A percentile compares a stretch with the other conserved stretches of the same genome.
Conservation (phyloP, 2,329 filamentous ascomycete species). For the Monilinia laxa region DNA sequence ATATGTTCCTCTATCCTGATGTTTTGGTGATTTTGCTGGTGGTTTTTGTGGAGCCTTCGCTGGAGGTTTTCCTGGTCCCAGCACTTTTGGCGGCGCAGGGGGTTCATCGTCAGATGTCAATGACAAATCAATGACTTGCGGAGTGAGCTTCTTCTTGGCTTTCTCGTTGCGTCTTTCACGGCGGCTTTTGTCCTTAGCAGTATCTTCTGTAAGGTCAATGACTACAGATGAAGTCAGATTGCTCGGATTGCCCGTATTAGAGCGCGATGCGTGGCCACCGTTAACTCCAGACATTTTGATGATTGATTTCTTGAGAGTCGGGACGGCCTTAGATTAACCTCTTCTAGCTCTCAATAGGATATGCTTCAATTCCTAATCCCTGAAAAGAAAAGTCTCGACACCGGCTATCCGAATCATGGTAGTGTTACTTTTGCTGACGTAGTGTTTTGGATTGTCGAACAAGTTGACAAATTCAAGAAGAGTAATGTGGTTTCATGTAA, state of each 20-base stretch:
- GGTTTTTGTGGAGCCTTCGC: not conserved
- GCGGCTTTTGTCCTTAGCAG: not conserved
- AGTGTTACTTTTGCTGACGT: not conserved
- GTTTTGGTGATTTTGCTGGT: not conserved
- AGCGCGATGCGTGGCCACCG: not conserved
- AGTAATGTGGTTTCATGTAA: not conserved
- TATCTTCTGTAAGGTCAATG: constrained; percentile 3
- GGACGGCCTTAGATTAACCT: not conserved
- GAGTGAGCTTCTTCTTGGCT: not conserved
- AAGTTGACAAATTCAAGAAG: not conserved
- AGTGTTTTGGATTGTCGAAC: not conserved
- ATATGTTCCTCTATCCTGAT: constrained; percentile 3
- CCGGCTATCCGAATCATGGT: not conserved
- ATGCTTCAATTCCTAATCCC: constrained; percentile 2
- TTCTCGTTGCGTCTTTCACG: not conserved
- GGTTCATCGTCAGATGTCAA: constrained; percentile 6
- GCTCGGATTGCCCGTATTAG: not conserved
- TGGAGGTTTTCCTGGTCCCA: not conserved
- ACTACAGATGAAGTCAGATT: not conserved
- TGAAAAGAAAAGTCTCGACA: not conserved
- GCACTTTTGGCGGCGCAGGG: not conserved
- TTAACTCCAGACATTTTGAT: not conserved
- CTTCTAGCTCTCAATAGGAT: not conserved
- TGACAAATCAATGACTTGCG: not conserved
- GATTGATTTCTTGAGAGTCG: not conserved